These are phyloP conservation scores for Aspergillus fructus DNA, from an alignment of 2,329 filamentous ascomycete species.

Conservation along the genomic window DNA sequence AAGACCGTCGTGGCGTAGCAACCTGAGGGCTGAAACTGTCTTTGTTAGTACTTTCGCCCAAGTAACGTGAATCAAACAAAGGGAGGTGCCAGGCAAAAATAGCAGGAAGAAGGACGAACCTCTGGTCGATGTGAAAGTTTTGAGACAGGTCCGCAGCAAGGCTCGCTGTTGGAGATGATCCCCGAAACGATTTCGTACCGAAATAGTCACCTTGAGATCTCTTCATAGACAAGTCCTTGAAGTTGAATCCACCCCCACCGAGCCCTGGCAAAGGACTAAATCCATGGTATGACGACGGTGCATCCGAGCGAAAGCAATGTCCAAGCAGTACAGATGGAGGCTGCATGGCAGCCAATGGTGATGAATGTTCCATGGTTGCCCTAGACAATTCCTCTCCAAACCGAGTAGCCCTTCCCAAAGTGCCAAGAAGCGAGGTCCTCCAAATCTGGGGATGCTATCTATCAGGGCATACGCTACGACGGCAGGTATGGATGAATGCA, in stretches of 20 bases:
- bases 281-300: slow-evolving; percentile 53
- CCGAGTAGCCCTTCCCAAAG: background rate
- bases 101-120: slow-evolving; percentile 57
- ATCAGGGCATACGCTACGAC: slow-evolving; percentile 22
- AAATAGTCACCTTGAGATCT: slow-evolving; percentile 74
- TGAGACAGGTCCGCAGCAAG: slow-evolving; percentile 92
- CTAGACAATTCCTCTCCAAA: slow-evolving; percentile 9
- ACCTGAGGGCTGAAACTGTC: slow-evolving; percentile 66
- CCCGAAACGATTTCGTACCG: slow-evolving; percentile 70
- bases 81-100: slow-evolving; percentile 10
- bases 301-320: slow-evolving; percentile 61
- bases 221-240: slow-evolving; percentile 73
- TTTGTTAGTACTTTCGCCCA: slow-evolving; percentile 39
- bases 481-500: slow-evolving; percentile 11
- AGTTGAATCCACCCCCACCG: slow-evolving; percentile 69
- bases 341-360: slow-evolving; percentile 90
- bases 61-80: slow-evolving; percentile 15
- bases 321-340: slow-evolving; percentile 64
- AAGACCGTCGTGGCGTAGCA: slow-evolving; percentile 77
- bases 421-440: slow-evolving; percentile 9
- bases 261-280: slow-evolving; percentile 56
- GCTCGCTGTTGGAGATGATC: slow-evolving; percentile 87
- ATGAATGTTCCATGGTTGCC: slow-evolving; percentile 79
- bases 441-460: slow-evolving; percentile 15
- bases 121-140: slow-evolving; percentile 94